Evolutionary conservation across 1,139 yeast species (phyloP).

Genomic region (Candida sanyaensis): DNA sequence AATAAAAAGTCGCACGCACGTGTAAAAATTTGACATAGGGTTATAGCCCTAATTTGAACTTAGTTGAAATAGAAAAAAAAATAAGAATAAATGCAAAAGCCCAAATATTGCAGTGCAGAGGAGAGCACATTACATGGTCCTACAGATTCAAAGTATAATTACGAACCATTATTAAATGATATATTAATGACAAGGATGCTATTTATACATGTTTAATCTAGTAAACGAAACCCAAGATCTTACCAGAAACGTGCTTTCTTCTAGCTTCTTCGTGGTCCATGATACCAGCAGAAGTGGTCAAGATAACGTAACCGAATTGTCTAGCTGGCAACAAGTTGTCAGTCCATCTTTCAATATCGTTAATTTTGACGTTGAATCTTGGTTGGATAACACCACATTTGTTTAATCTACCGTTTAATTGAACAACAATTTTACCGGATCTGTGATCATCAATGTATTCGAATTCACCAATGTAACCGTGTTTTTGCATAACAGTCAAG

Average conservation of each 20-base stretch:
- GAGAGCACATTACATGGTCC: not conserved
- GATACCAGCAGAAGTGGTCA: constrained; percentile 99
- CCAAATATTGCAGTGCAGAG: no score
- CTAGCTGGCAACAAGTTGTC: constrained; percentile 97
- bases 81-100: not conserved
- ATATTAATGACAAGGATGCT: constrained; percentile 5
- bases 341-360: constrained; percentile 97
- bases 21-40: constrained; percentile 2
- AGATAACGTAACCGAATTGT: constrained; percentile 96
- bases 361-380: constrained; percentile 93
- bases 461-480: constrained; percentile 99
- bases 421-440: constrained; percentile 96
- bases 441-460: constrained; percentile 99
- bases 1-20: constrained; percentile 3
- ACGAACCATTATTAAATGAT: constrained; percentile 2
- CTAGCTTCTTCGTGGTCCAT: constrained; percentile 99
- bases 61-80: not conserved
- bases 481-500: constrained; percentile 97
- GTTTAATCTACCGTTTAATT: constrained; percentile 97
- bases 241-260: constrained; percentile 99
- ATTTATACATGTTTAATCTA: constrained; percentile 31
- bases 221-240: constrained; percentile 95
- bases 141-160: not conserved
- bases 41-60: constrained; percentile 8
- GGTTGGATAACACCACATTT: constrained; percentile 98